phyloP scores from a whole-genome alignment of 352 stramenopile species.

The Phytopythium vexans region DNA sequence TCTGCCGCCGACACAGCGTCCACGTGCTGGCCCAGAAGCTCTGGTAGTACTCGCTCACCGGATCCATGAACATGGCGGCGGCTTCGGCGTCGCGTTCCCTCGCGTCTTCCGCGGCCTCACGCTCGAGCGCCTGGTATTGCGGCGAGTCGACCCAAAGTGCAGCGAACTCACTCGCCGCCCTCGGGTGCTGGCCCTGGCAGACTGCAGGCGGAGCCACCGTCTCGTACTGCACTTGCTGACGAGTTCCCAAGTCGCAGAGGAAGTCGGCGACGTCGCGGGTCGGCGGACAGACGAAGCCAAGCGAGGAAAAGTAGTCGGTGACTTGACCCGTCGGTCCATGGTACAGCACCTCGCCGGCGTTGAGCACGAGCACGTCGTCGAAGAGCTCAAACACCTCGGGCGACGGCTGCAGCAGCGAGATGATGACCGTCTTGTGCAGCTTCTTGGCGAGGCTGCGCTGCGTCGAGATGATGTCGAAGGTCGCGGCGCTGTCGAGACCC shows the following conservation, averaged over 20 bases:
- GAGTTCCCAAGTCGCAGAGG: slow-evolving; percentile 66
- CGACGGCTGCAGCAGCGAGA: slow-evolving; percentile 88
- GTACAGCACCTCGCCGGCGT: slow-evolving; percentile 89
- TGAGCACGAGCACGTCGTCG: slow-evolving; percentile 92
- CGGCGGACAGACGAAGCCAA: slow-evolving; percentile 59
- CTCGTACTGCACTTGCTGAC: slow-evolving; percentile 37
- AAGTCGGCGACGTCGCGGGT: slow-evolving; percentile 90
- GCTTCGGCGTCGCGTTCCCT: slow-evolving; percentile 19
- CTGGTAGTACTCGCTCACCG: slow-evolving; percentile 43
- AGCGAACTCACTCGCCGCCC: slow-evolving; percentile 39
- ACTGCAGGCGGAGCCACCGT: slow-evolving; percentile 3
- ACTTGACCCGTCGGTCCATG: slow-evolving; percentile 56
- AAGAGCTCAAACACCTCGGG: slow-evolving; percentile 92
- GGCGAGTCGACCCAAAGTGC: slow-evolving; percentile 30
- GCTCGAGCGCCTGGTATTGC: slow-evolving; percentile 27
- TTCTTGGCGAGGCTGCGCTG: slow-evolving; percentile 36
- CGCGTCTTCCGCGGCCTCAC: slow-evolving; percentile 6
- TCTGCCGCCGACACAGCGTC: slow-evolving; percentile 58
- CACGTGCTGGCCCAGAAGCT: slow-evolving; percentile 34
- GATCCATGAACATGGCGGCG: slow-evolving; percentile 42
- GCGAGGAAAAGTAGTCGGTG: slow-evolving; percentile 68
- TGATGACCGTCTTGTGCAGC: slow-evolving; percentile 52
- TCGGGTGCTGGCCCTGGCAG: slow-evolving; percentile 9
- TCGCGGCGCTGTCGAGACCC: slow-evolving; percentile 57
- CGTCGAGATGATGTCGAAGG: slow-evolving; percentile 53